A percentile compares a stretch with the other conserved stretches of the same genome.
Evolutionary conservation across 2,329 filamentous ascomycete genomes (phyloP).

Genomic region (Sclerotinia minor): DNA sequence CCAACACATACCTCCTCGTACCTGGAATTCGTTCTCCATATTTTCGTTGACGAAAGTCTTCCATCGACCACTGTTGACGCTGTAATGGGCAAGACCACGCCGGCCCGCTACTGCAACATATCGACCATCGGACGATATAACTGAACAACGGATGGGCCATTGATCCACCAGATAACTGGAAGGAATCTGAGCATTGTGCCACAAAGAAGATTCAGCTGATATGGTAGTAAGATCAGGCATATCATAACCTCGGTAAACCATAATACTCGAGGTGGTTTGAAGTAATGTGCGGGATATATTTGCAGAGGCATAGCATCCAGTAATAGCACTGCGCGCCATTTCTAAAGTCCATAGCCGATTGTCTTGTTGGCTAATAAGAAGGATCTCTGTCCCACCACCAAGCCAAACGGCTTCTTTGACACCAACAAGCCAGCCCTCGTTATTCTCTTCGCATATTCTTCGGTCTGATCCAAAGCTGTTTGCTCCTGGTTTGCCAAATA

Average conservation of each 20-base stretch:
- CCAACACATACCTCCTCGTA: conserved; percentile 98
- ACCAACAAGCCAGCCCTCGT: conserved; percentile 82
- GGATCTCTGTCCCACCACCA: conserved; percentile 80
- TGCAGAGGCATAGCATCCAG: conserved; percentile 85
- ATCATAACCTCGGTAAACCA: conserved; percentile 93
- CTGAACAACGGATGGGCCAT: conserved; percentile 86
- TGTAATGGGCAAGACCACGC: conserved; percentile 91
- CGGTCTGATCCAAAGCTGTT: conserved; percentile 77
- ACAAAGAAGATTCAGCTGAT: conserved; percentile 88
- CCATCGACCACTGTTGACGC: conserved; percentile 90
- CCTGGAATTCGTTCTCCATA: conserved; percentile 86
- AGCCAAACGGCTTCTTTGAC: conserved; percentile 81
- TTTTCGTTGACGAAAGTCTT: conserved; percentile 84
- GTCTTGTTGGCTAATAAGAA: conserved; percentile 69
- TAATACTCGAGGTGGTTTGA: conserved; percentile 82
- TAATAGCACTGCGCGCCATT: conserved; percentile 90
- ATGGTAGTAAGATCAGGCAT: conserved; percentile 87
- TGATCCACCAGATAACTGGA: conserved; percentile 82
- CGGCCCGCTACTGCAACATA: conserved; percentile 96
- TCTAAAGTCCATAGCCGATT: conserved; percentile 85
- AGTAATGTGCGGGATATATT: conserved; percentile 88
- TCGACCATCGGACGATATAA: conserved; percentile 86
- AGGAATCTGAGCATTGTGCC: conserved; percentile 89
- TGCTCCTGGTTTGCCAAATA: conserved; percentile 87
- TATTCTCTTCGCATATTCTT: conserved; percentile 62